Percentiles rank a stretch among this genome's conserved stretches.
Conservation (phyloP, 306 rosid species). For the cucumber (Cucumis sativus) region Cucumber_9930_V3 NC_026660.2:30236501-30237000, state of each 20-base stretch:
- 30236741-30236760: no score
- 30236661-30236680: neutral
- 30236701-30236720: no score
- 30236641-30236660: neutral
- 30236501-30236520: neutral
- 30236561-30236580: neutral
- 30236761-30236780: no score
- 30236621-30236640: neutral
- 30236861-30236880: neutral
- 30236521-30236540: neutral
- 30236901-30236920: neutral
- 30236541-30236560: neutral
- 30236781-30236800: neutral
- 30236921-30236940: neutral
- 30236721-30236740: no score
- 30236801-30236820: neutral
- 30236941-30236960: neutral
- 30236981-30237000: neutral
- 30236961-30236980: neutral
- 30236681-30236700: no score
- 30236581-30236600: neutral
- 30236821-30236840: neutral
- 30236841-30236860: neutral
- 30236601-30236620: neutral
- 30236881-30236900: neutral